phyloP scores from a whole-genome alignment of 441 rosid species.

The Populus hybrid region DNA sequence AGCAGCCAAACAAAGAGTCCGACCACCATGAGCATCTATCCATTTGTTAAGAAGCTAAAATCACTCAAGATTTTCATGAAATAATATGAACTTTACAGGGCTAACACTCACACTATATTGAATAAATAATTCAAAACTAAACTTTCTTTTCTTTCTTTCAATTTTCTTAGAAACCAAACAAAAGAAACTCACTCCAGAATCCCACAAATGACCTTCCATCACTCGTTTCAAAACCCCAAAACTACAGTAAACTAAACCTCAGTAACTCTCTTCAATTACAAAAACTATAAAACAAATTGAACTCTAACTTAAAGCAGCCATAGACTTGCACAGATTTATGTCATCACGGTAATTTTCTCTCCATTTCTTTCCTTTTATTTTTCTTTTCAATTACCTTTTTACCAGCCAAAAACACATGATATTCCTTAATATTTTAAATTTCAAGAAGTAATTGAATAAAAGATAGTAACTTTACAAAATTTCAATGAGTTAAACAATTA shows the following conservation, averaged over 20 bases:
- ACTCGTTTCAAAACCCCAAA: not conserved
- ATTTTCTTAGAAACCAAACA: not conserved
- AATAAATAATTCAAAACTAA: no score
- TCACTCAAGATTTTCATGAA: not conserved
- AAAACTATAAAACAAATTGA: not conserved
- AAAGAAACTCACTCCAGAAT: not conserved
- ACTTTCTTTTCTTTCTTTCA: not conserved
- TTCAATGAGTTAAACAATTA: not conserved
- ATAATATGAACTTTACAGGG: not conserved
- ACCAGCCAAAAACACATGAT: not conserved
- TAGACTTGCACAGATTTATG: not conserved
- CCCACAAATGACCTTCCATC: not conserved
- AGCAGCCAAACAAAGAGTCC: constrained; percentile 14
- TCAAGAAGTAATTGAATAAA: not conserved
- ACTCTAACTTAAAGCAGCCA: not conserved
- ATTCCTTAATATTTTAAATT: not conserved
- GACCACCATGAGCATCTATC: not conserved
- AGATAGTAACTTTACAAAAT: not conserved
- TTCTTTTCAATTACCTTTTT: not conserved
- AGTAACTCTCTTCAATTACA: not conserved
- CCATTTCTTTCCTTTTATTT: not conserved
- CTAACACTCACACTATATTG: no score
- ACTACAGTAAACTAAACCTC: not conserved
- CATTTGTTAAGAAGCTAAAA: not conserved
- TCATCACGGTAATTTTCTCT: not conserved